Conservation (phyloP, 331 rosid species). For the Quercus phellos region DNA sequence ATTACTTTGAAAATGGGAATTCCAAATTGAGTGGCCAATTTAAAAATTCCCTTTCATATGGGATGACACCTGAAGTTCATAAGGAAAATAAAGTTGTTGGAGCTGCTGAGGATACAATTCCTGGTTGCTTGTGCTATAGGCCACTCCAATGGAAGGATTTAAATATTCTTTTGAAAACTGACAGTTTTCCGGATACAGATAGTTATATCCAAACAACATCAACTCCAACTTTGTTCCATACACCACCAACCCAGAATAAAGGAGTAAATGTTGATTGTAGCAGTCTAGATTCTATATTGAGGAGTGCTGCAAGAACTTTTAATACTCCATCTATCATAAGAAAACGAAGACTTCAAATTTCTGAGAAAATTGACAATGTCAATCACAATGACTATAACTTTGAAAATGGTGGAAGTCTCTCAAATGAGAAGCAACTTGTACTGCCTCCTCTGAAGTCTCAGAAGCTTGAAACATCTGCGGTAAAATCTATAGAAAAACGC, state of each 20-base stretch:
- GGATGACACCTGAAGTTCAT: too few species aligned
- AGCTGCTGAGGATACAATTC: too few species aligned
- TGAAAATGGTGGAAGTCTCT: not conserved
- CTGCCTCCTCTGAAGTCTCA: not conserved
- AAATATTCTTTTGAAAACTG: not conserved
- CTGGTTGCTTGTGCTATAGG: too few species aligned
- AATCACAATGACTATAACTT: not conserved
- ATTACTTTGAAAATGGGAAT: not conserved
- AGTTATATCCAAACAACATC: not conserved
- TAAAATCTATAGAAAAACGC: too few species aligned
- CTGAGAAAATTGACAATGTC: not conserved
- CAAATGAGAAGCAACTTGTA: not conserved
- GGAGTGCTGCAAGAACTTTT: slow-evolving; percentile 13
- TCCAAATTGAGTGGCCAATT: not conserved
- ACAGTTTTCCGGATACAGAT: slow-evolving; percentile 12
- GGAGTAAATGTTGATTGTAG: not conserved
- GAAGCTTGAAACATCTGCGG: not conserved
- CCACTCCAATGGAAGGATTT: not conserved
- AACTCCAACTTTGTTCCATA: not conserved
- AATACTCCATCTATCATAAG: slow-evolving; percentile 25
- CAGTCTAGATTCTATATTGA: slow-evolving; percentile 12
- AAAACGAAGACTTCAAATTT: slow-evolving; percentile 6
- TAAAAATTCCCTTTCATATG: not conserved
- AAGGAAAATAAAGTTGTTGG: too few species aligned
- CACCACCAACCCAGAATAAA: slow-evolving; percentile 1